Base-by-base conservation (phyloP, 495 filamentous ascomycete genomes). In the Annulohypoxylon nitens region DNA sequence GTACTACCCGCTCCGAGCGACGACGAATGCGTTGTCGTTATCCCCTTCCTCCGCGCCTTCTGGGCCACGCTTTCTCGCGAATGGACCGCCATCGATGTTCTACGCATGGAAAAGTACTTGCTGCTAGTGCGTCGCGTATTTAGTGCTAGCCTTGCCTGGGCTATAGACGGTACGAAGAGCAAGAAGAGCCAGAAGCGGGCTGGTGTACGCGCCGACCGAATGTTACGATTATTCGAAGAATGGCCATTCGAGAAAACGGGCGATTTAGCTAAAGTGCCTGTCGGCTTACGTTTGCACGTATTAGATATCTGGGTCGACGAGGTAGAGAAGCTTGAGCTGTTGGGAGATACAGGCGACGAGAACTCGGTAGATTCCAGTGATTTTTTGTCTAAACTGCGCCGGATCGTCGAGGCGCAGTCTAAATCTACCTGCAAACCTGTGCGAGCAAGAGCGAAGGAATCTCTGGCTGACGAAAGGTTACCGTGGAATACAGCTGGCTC, bases 61-160 rank as follows among this genome's bases (percentile, higher is more conserved):
- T 99, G 95, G 94, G 88, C 88, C 60, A 98, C 93, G 53, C 93
- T 98, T 83, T 86, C 89, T 47, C 84, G 90, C 50, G 92, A 97
- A 78, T 98, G 92, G 91, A 84, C 83, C 3, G 83, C 87, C 20
- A 92, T 99, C 67, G 97, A 98, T 79, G 90, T 91, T 25, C 79
- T 97, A 66, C 90, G 95, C 41, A 90, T 98, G 85, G 93, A 98
- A 78, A 99, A 99, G 82, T 99, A 95, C 78, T 84, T 99, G 57
- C 85, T 92, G 73, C 85, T 99, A 25, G 90, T 97, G 61, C 89
- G 96, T 54, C 86, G 89, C 62, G 93, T 93, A 65, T 81, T 99
- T 11, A 86, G 86, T 12, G 88, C 91, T 10, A 86, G 87, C 16
- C 92, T 97, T 66, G 82, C 82, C 71, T 86, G 87, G 66, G 84